These are phyloP conservation scores for Neurospora sp. DNA, from an alignment of 2,329 filamentous ascomycete genomes.

Conservation along the genomic window DNA sequence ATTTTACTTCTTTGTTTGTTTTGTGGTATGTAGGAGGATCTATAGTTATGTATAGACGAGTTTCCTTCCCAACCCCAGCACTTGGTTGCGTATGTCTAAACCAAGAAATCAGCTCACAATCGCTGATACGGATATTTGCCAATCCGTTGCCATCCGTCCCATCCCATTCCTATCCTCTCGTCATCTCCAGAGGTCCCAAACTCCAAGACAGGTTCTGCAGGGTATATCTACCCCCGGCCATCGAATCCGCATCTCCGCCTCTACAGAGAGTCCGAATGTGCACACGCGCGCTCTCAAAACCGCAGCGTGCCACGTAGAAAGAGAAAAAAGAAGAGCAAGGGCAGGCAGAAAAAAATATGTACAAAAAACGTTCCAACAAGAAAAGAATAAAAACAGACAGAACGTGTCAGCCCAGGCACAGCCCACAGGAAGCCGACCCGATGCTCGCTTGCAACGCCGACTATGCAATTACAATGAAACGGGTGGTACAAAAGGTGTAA, in stretches of 20 bases:
- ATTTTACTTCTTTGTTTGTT: neutral
- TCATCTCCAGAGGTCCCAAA: neutral
- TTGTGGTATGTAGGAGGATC: neutral
- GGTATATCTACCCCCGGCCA: neutral
- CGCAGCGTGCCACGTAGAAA: slow-evolving; percentile 1
- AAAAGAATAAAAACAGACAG: slow-evolving; percentile 8
- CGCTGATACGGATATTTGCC: neutral
- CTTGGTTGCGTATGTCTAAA: neutral
- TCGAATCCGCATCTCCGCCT: neutral
- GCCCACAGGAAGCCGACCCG: neutral
- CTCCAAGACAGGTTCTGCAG: neutral
- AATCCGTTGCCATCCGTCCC: neutral
- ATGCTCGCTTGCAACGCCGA: neutral
- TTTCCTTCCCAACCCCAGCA: neutral
- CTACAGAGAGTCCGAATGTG: neutral
- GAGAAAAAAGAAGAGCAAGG: neutral
- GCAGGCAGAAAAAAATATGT: slow-evolving; percentile 6
- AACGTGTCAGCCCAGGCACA: slow-evolving; percentile 5
- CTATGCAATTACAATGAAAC: neutral
- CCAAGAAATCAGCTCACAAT: neutral
- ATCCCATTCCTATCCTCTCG: neutral
- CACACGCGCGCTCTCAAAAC: neutral
- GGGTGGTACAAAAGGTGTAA: neutral
- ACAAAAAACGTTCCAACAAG: neutral
- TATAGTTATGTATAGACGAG: neutral